Evolutionary conservation across 1,139 yeast genomes (phyloP), one percentile per base, ranked within the genome.

Genomic region (Hansenula sp.): DNA sequence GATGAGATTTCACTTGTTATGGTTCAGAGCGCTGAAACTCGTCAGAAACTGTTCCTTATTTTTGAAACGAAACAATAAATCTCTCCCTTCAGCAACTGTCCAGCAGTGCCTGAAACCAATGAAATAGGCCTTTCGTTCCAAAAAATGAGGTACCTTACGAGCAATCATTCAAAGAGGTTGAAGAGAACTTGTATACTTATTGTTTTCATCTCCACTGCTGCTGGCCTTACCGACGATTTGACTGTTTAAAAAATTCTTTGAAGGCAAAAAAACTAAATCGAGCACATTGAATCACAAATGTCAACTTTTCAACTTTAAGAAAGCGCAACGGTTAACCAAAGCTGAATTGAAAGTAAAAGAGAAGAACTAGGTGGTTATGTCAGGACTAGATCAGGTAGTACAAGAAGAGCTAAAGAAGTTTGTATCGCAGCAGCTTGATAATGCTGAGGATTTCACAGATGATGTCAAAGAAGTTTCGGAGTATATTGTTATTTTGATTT

Each of bases 401-500:
- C 56, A 65, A 32, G 60, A 58, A 42, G 65, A 64, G 47, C 51
- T 68, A 40, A 66, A 66, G 47, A 53, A 58, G 19, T 63, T 61
- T 33, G 63, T 67, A 11, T 63, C 65, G 18, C 62, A 57, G 43
- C 65, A 64, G 50, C 52, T 66, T 32, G 51, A 54, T 27, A 61
- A 62, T 32, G 45, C 67, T 4, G 63, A 62, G 10, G 69, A 68
- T 43, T 63, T 73, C 47, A 62, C 61, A 9, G 95, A 85, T 48
- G 95, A 88, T 60, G 81, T 88, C 29, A 79, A 72, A 38, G 89
- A 84, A 59, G 84, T 86, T 35, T 88, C 96, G 15, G 96, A 89
- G 60, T 89, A 80, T 60, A 80, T 89, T 48, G 76, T 83, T 19
- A 76, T 86, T 46, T 71, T 88, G 67, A 81, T 88, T 47, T 81